phyloP scores from a whole-genome alignment of 345 rosid species.

The Chamaenerion angustifolium region DNA sequence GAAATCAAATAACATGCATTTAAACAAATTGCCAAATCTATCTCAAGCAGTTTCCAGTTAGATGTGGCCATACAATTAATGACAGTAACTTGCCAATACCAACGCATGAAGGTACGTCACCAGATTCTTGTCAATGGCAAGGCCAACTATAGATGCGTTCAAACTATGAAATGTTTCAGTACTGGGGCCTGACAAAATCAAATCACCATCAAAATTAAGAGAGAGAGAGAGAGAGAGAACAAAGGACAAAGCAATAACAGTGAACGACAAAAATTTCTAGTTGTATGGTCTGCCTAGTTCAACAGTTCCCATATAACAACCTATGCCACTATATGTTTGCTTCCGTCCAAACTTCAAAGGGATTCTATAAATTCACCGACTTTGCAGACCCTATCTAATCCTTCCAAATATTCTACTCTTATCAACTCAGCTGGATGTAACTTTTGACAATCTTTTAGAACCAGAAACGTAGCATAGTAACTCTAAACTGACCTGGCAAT shows the following conservation, averaged over 20 bases:
- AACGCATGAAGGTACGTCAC: slow-evolving; percentile 50
- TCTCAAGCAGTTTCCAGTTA: not conserved
- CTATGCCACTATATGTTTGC: not conserved
- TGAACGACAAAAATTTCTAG: not conserved
- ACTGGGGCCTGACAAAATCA: slow-evolving; percentile 46
- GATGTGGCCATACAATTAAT: not conserved
- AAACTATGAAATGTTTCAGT: slow-evolving; percentile 62
- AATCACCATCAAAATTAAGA: slow-evolving; percentile 2
- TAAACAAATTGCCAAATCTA: not conserved
- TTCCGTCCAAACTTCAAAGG: too few relatives aligned
- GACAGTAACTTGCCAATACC: slow-evolving; percentile 63
- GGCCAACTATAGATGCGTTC: slow-evolving; percentile 80
- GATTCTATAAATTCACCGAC: too few relatives aligned
- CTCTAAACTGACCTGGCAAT: slow-evolving; percentile 50
- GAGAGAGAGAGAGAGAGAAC: too few relatives aligned
- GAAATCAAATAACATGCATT: not conserved
- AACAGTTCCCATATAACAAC: not conserved
- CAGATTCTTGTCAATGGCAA: slow-evolving; percentile 50
- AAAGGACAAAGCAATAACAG: slow-evolving; percentile 1
- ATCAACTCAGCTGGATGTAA: too few relatives aligned
- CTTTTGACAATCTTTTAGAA: too few relatives aligned
- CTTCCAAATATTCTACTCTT: too few relatives aligned
- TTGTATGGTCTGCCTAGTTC: not conserved
- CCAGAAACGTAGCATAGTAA: too few relatives aligned
- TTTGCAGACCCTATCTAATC: too few relatives aligned